Evolutionary conservation across 139 green algal species (phyloP).

Genomic region (Chlorella sorokiniana): DNA sequence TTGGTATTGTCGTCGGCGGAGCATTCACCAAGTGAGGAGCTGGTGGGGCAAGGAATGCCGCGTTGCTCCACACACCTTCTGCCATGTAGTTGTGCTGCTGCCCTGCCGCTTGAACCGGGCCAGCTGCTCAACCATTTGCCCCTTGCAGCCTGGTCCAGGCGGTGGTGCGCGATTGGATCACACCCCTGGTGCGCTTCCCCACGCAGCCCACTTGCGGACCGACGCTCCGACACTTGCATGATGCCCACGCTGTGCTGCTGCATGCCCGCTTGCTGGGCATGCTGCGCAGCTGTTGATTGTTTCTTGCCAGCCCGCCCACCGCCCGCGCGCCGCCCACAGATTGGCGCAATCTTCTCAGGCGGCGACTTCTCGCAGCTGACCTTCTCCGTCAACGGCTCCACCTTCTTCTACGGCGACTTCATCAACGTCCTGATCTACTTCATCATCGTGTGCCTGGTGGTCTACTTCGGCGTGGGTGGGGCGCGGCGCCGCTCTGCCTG

Average conservation of each 20-base stretch:
- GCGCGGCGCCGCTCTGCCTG: not conserved
- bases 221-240: too few relatives aligned
- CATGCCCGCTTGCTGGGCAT: too few relatives aligned
- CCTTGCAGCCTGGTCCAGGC: too few relatives aligned
- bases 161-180: too few relatives aligned
- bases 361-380: not conserved
- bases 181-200: too few relatives aligned
- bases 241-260: not conserved
- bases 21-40: conserved; percentile 11
- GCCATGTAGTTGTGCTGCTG: not conserved
- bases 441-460: conserved; percentile 14
- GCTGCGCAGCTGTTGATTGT: not conserved
- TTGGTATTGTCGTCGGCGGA: conserved; percentile 23
- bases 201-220: too few relatives aligned
- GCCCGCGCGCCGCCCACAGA: not conserved
- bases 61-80: too few relatives aligned
- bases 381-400: conserved; percentile 12
- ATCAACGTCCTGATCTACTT: conserved; percentile 24
- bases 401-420: conserved; percentile 26
- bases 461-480: conserved; percentile 18
- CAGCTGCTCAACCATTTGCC: too few relatives aligned
- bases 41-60: too few relatives aligned
- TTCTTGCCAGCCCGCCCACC: not conserved
- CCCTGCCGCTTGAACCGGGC: too few relatives aligned
- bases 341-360: not conserved